These are phyloP conservation scores for Cetraspora pellucida DNA, from an alignment of 192 early-diverging fungal genomes.

Conservation along the genomic window DNA sequence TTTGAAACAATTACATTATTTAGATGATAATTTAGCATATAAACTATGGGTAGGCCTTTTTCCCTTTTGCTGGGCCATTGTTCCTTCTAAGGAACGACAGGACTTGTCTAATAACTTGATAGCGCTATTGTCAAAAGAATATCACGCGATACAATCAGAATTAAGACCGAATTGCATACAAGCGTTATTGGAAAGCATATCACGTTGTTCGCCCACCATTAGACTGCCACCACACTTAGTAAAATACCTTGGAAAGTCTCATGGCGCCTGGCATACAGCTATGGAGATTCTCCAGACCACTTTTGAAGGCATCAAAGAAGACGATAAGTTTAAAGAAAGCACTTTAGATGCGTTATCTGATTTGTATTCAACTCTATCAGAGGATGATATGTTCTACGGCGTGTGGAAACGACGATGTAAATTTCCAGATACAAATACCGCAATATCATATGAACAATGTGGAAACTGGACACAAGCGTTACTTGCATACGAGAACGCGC, in stretches of 20 bases:
- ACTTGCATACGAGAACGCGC: slow-evolving; percentile 87
- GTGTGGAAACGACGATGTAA: slow-evolving; percentile 87
- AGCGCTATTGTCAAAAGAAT: slow-evolving; percentile 86
- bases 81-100: slow-evolving; percentile 77
- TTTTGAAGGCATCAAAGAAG: slow-evolving; percentile 65
- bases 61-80: slow-evolving; percentile 77
- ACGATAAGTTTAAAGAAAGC: slow-evolving; percentile 85
- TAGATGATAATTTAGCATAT: slow-evolving; percentile 69
- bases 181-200: slow-evolving; percentile 85
- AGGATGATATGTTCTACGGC: slow-evolving; percentile 92
- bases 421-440: slow-evolving; percentile 94
- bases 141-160: slow-evolving; percentile 79
- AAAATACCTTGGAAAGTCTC: slow-evolving; percentile 87
- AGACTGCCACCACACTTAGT: slow-evolving; percentile 92
- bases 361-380: slow-evolving; percentile 80
- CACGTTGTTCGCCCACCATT: slow-evolving; percentile 68
- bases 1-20: slow-evolving; percentile 67
- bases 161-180: slow-evolving; percentile 94
- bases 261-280: slow-evolving; percentile 90
- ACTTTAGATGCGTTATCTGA: slow-evolving; percentile 90
- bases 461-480: slow-evolving; percentile 95
- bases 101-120: slow-evolving; percentile 83
- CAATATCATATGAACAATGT: slow-evolving; percentile 91
- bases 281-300: slow-evolving; percentile 78
- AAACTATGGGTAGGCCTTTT: slow-evolving; percentile 85